These are phyloP conservation scores for Cryptococcus sp. DNA, from an alignment of 1,284 basidiomycete species.

Conservation along the genomic window DNA sequence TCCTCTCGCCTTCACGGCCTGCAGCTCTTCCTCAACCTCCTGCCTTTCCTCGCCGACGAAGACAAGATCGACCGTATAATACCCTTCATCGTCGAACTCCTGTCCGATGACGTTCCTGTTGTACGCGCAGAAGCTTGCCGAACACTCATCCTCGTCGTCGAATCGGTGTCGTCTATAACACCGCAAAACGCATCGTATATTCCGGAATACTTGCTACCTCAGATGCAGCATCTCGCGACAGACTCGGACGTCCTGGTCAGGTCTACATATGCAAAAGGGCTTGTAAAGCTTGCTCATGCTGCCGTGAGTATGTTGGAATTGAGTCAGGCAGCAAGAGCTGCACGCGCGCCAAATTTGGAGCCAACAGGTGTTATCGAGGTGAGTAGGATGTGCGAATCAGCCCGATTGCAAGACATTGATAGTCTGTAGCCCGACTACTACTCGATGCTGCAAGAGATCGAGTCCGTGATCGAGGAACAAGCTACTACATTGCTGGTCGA, in stretches of 20 bases:
- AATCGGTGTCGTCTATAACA: constrained; percentile 82
- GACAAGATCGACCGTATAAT: constrained; percentile 92
- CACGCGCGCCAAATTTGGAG: constrained; percentile 63
- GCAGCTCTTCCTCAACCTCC: constrained; percentile 83
- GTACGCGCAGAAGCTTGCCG: constrained; percentile 79
- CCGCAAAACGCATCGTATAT: constrained; percentile 83
- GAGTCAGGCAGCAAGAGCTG: constrained; percentile 77
- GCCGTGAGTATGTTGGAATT: constrained; percentile 76
- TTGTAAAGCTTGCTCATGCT: constrained; percentile 79
- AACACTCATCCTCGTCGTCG: constrained; percentile 78
- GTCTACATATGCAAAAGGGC: constrained; percentile 81
- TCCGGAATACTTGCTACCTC: constrained; percentile 93
- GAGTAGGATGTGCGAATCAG: constrained; percentile 6
- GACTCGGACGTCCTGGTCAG: constrained; percentile 89
- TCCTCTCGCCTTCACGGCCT: constrained; percentile 83
- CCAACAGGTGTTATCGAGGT: constrained; percentile 20
- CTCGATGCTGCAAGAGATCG: constrained; percentile 77
- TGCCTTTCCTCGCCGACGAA: constrained; percentile 84
- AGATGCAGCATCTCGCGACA: constrained; percentile 74
- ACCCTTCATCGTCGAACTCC: constrained; percentile 84
- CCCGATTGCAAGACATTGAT: neutral
- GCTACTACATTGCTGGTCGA: constrained; percentile 69
- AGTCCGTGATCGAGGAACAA: constrained; percentile 82
- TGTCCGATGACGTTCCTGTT: constrained; percentile 78
- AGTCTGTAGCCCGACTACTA: constrained; percentile 74